Conservation (phyloP, 148 eudicot genomes). For the Heliosperma pusillum region DNA sequence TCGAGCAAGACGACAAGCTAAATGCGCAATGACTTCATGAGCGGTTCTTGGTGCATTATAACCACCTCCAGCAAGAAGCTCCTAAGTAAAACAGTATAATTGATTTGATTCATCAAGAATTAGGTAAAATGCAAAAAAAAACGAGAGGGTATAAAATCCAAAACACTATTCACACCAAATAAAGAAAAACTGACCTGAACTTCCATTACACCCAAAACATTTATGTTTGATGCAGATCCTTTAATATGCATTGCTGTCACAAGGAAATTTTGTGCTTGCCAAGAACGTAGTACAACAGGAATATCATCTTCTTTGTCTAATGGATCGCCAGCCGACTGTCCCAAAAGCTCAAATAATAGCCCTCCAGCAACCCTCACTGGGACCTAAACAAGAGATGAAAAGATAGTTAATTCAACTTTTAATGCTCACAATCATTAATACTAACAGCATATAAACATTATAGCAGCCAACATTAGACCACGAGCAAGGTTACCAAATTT, state of each 20-base stretch:
- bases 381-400: constrained; percentile 39
- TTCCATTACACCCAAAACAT: constrained; percentile 86
- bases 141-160: neutral
- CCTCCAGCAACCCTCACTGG: constrained; percentile 97
- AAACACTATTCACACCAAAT: neutral
- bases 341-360: constrained; percentile 85
- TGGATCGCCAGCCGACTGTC: constrained; percentile 93
- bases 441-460: neutral
- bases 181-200: constrained; percentile 51
- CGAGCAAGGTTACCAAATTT: neutral
- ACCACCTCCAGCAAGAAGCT: constrained; percentile 72
- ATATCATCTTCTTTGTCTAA: constrained; percentile 70
- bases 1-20: constrained; percentile 77
- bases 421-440: neutral
- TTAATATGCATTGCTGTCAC: constrained; percentile 73
- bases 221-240: constrained; percentile 64
- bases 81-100: constrained; percentile 41
- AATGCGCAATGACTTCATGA: constrained; percentile 77
- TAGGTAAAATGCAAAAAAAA: neutral
- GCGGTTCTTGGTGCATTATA: constrained; percentile 64
- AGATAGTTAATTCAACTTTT: constrained; percentile 4
- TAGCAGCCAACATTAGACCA: neutral
- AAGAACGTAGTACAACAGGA: constrained; percentile 86
- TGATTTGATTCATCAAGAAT: constrained; percentile 9
- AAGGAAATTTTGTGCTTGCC: constrained; percentile 91